Evolutionary conservation across 1,139 yeast genomes (phyloP).

Genomic region (Candida labiduridarum): DNA sequence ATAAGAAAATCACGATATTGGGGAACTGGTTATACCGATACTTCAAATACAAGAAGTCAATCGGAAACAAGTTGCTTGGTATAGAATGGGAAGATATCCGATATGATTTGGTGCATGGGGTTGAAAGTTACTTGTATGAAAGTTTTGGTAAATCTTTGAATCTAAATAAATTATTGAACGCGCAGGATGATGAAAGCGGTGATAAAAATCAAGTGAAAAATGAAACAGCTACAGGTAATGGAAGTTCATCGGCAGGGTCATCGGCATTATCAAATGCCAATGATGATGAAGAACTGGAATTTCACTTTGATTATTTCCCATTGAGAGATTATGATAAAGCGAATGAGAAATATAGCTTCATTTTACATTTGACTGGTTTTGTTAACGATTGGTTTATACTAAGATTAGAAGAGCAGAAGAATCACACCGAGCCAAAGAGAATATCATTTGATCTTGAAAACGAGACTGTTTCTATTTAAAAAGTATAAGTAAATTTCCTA

Average conservation of each 20-base stretch:
- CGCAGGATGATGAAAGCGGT: neutral
- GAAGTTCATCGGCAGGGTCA: conserved; percentile 1
- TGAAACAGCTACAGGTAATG: neutral
- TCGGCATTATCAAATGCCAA: neutral
- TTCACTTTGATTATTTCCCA: conserved; percentile 27
- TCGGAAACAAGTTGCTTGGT: conserved; percentile 41
- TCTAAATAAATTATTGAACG: neutral
- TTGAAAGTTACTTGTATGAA: conserved; percentile 38
- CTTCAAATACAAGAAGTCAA: conserved; percentile 43
- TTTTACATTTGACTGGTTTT: conserved; percentile 29
- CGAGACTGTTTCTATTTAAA: conserved; percentile 20
- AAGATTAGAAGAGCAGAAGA: conserved; percentile 10
- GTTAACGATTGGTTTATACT: conserved; percentile 29
- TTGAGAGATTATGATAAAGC: conserved; percentile 37
- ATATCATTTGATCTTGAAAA: conserved; percentile 32
- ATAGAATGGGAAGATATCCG: conserved; percentile 52
- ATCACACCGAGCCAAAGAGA: conserved; percentile 4
- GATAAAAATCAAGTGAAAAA: neutral
- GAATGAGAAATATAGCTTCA: conserved; percentile 35
- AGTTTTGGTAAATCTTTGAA: conserved; percentile 32
- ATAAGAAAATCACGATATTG: conserved; percentile 28
- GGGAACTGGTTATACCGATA: conserved; percentile 38
- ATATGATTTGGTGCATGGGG: conserved; percentile 40
- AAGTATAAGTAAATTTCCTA: too few species aligned
- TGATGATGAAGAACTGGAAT: conserved; percentile 12